These are phyloP conservation scores for Sequoia sempervirens DNA, from an alignment of 75 land plant genomes.

Conservation along the genomic window DNA sequence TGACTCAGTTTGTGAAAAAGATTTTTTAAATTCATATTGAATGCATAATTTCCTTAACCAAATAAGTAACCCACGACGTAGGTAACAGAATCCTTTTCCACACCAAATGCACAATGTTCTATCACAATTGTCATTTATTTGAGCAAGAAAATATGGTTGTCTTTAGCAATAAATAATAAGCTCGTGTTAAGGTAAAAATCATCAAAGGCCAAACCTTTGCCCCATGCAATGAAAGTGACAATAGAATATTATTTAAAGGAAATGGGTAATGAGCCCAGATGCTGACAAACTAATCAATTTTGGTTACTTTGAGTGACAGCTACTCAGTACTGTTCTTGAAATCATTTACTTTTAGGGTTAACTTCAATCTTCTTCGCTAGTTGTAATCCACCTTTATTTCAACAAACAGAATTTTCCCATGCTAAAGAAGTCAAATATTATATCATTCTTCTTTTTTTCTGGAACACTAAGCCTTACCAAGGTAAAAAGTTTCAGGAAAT, in stretches of 20 bases:
- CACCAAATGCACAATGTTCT: not conserved
- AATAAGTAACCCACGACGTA: not conserved
- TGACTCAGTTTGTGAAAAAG: not conserved
- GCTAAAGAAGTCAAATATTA: not conserved
- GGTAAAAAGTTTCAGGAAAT: constrained; percentile 86
- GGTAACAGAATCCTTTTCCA: not conserved
- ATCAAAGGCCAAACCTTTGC: not conserved
- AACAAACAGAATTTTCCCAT: not conserved
- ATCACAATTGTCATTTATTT: not conserved
- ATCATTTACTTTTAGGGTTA: not conserved
- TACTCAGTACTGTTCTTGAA: not conserved
- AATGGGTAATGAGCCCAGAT: not conserved
- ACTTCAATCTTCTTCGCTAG: not conserved
- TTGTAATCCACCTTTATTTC: not conserved
- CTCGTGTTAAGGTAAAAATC: not conserved
- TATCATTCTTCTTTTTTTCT: not conserved
- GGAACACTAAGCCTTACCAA: constrained; percentile 50
- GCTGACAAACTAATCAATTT: not conserved
- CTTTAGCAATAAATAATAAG: constrained; percentile 1
- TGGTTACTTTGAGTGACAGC: not conserved
- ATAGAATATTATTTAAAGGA: not conserved
- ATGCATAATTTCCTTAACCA: not conserved
- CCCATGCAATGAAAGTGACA: not conserved
- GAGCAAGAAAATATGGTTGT: not conserved
- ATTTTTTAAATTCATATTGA: not conserved